Base-by-base conservation (phyloP, 1,284 basidiomycete species). In the Apiotrichum gamsii region DNA sequence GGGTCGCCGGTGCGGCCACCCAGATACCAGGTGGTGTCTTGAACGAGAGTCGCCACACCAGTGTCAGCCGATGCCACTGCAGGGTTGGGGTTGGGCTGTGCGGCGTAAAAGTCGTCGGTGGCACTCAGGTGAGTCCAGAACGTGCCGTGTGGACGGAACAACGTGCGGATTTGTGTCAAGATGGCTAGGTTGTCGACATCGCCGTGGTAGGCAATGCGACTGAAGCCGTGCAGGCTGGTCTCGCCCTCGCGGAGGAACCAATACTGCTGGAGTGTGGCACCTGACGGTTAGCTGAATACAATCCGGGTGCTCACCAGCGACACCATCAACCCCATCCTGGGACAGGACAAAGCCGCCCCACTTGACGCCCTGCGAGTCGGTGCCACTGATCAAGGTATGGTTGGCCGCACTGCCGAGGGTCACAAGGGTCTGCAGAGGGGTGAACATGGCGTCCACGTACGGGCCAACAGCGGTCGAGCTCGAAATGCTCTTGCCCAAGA, bases 11-110 rank as follows among this genome's bases (percentile, higher is more conserved):
- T 24, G 14, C 47, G 43, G 36, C 54, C 49, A 18, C 49, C 54
- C 16, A 58, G 47, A 42, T 65, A 64, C 65, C 65, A 67, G 9
- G 65, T 67, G 6, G 65, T 58, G 46, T 67, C 65, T 43, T 67
- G 65, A 3, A 64, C 65, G 5, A 56, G 24, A 9, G 50, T 60
- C 13, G 37, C 43, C 11, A 45, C 14, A 18, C 51, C 47, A 1
- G 41, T 25, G 36, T 47, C 34, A 10, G 41, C 49, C 6, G 52
- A 28, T 14, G 47, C 55, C 3, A 57, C 49, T 2, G 61, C 56
- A 13, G 54, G 57, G 18, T 52, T 54, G 18, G 56, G 58, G 21
- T 29, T 35, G 13, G 60, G 60, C 33, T 55, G 34, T 19, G 53
- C 62, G 4, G 41, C 61, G 34, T 52, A 59, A 10, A 55, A 56